Evolutionary conservation across 495 filamentous ascomycete species (phyloP).

Genomic region (Cercophora newfieldiana): DNA sequence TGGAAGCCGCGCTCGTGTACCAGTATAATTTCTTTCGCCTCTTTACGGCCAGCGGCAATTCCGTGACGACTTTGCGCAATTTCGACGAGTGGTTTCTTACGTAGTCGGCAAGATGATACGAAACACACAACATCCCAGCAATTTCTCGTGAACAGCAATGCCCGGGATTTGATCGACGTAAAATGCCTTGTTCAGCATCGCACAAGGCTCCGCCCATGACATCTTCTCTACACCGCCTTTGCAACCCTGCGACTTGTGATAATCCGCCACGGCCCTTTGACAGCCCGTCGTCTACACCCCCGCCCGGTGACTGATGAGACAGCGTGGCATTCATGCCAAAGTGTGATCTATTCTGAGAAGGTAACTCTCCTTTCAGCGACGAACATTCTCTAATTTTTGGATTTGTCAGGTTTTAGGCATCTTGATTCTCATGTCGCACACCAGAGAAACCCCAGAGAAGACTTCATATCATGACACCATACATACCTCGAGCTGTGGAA

Average conservation of each 20-base stretch:
- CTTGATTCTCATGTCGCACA: too few relatives aligned
- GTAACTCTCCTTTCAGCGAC: neutral
- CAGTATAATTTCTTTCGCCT: constrained; percentile 37
- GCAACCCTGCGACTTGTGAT: constrained; percentile 25
- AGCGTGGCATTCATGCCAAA: neutral
- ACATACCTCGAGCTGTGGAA: too few relatives aligned
- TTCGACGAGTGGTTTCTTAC: constrained; percentile 33
- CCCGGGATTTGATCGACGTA: constrained; percentile 15
- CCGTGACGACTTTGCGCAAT: constrained; percentile 36
- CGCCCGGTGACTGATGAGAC: constrained; percentile 6
- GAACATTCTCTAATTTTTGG: constrained; percentile 2
- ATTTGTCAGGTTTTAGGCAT: neutral
- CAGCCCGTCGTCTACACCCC: neutral
- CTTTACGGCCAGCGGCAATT: constrained; percentile 34
- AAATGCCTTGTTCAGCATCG: constrained; percentile 17
- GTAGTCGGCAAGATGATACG: constrained; percentile 38
- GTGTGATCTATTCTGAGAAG: neutral
- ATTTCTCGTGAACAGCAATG: constrained; percentile 31
- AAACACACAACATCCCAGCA: constrained; percentile 31
- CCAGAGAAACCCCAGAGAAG: too few relatives aligned
- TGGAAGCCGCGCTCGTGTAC: constrained; percentile 39
- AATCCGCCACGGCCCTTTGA: constrained; percentile 1
- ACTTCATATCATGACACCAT: too few relatives aligned
- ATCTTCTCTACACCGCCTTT: constrained; percentile 18
- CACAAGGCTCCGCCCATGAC: constrained; percentile 12